These are phyloP conservation scores for Stentor roeselii DNA, from an alignment of 73 alveolate species.

Conservation along the genomic window DNA sequence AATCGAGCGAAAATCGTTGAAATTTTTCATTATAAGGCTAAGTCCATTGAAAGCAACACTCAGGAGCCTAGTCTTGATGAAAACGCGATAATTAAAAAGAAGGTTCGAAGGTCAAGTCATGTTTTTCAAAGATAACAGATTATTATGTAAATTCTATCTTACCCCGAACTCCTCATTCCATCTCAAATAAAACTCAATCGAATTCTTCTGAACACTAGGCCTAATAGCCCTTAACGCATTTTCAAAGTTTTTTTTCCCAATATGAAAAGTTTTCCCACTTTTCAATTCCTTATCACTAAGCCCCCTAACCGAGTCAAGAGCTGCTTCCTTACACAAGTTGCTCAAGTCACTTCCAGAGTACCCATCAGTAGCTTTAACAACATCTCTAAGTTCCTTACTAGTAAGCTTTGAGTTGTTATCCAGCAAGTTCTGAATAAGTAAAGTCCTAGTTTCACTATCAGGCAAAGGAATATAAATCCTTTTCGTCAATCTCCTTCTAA, in stretches of 20 bases:
- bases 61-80: too few species aligned
- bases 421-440: neutral
- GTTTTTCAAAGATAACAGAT: too few species aligned
- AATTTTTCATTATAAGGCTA: too few species aligned
- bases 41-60: too few species aligned
- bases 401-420: neutral
- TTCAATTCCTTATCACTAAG: conserved; percentile 23
- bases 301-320: conserved; percentile 66
- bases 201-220: neutral
- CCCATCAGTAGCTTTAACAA: conserved; percentile 46
- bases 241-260: neutral
- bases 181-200: conserved; percentile 25
- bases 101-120: too few species aligned
- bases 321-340: conserved; percentile 69
- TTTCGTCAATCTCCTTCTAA: conserved; percentile 80
- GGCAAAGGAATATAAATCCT: conserved; percentile 96
- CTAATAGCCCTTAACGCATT: conserved; percentile 30
- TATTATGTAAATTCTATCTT: too few species aligned
- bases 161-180: conserved; percentile 32
- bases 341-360: conserved; percentile 67
- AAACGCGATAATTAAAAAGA: too few species aligned
- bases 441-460: conserved; percentile 50
- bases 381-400: neutral
- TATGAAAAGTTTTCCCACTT: conserved; percentile 28
- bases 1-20: too few species aligned